These are phyloP conservation scores for Kodamaea hsintzibuensis DNA, from an alignment of 805 yeast species.

Conservation along the genomic window DNA sequence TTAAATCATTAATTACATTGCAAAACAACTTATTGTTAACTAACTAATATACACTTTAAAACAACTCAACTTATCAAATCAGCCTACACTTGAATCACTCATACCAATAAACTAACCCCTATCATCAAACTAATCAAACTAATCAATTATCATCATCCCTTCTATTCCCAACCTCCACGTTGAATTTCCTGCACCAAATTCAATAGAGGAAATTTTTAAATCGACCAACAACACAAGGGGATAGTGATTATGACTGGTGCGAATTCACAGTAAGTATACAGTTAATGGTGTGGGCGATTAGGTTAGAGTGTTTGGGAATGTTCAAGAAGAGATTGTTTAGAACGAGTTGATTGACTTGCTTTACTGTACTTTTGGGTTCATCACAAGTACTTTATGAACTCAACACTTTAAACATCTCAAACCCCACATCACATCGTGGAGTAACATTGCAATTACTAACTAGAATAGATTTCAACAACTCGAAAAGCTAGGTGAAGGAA, in stretches of 20 bases:
- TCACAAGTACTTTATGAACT: neutral
- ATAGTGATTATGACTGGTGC: constrained; percentile 36
- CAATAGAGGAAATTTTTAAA: neutral
- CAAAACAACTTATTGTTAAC: no score
- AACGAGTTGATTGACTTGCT: neutral
- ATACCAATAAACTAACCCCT: no score
- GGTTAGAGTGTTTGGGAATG: neutral
- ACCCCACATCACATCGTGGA: neutral
- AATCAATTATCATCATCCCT: neutral
- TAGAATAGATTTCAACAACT: constrained; percentile 51
- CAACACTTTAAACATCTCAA: neutral
- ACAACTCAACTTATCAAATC: no score
- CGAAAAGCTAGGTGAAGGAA: constrained; percentile 90
- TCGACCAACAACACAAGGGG: neutral
- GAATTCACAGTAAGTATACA: constrained; percentile 43
- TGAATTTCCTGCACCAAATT: neutral
- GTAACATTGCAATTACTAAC: constrained; percentile 1
- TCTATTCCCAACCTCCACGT: neutral
- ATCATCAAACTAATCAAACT: neutral
- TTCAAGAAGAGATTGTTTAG: neutral
- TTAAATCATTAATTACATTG: no score
- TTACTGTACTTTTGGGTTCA: neutral
- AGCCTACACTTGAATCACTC: no score
- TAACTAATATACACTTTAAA: no score
- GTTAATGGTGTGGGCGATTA: neutral